These are phyloP conservation scores for Leishmania arabica DNA, from an alignment of 208 protist genomes.

Conservation along the genomic window DNA sequence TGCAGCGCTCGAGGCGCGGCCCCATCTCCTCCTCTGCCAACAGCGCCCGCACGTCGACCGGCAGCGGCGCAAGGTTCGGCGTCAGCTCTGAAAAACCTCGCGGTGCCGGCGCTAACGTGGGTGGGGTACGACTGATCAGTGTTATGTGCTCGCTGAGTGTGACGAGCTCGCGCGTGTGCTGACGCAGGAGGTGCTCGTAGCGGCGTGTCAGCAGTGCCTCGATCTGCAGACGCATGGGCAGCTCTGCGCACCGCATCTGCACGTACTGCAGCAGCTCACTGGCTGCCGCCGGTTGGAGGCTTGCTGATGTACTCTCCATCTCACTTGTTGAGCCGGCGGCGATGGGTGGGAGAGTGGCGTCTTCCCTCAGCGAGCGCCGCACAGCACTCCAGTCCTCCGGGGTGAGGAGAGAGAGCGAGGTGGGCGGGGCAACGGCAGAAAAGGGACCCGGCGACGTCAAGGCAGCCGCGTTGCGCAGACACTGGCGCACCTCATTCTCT, in stretches of 20 bases:
- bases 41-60: constrained; percentile 23
- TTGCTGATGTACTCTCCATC: neutral
- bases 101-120: constrained; percentile 8
- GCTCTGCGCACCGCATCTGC: constrained; percentile 50
- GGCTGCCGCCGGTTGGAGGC: neutral
- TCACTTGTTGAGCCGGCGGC: neutral
- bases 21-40: constrained; percentile 23
- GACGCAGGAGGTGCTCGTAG: constrained; percentile 63
- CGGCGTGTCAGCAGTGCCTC: constrained; percentile 58
- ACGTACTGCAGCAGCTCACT: constrained; percentile 35
- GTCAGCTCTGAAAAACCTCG: neutral
- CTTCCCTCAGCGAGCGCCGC: constrained; percentile 19
- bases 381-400: constrained; percentile 40
- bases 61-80: constrained; percentile 6
- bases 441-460: constrained; percentile 5
- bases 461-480: neutral
- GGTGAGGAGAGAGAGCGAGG: constrained; percentile 31
- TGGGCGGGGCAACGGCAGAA: neutral
- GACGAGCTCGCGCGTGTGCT: constrained; percentile 70
- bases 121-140: constrained; percentile 15
- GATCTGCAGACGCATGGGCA: constrained; percentile 79
- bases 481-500: constrained; percentile 20
- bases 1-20: constrained; percentile 28
- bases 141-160: constrained; percentile 61
- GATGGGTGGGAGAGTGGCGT: neutral